Percentiles rank a stretch among this genome's conserved stretches.
These are phyloP conservation scores for Orbilia oligospora DNA, from an alignment of 2,329 filamentous ascomycete genomes.

Conservation along the genomic window DNA sequence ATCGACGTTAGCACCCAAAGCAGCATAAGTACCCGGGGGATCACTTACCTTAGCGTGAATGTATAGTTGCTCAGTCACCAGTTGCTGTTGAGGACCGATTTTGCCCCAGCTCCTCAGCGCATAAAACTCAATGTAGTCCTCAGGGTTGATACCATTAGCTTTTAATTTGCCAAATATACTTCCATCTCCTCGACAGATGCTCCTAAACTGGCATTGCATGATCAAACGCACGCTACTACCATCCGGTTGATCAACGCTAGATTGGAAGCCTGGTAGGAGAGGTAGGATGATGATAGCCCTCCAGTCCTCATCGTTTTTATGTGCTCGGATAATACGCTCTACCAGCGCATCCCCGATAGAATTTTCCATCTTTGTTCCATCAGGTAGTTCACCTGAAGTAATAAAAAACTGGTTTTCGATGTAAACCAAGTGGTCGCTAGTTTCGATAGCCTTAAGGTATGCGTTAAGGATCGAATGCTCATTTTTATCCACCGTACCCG, in stretches of 20 bases:
- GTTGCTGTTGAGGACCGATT: slow-evolving; percentile 83
- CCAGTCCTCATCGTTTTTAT: slow-evolving; percentile 89
- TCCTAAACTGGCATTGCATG: slow-evolving; percentile 96
- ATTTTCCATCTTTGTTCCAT: slow-evolving; percentile 90
- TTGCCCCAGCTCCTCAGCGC: slow-evolving; percentile 92
- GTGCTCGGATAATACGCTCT: slow-evolving; percentile 87
- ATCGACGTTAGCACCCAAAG: background rate
- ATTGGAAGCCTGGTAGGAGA: slow-evolving; percentile 98
- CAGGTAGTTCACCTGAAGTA: slow-evolving; percentile 84
- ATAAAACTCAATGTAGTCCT: slow-evolving; percentile 96
- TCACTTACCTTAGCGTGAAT: slow-evolving; percentile 83
- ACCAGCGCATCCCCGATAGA: slow-evolving; percentile 94
- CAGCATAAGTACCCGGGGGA: background rate
- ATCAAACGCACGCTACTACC: slow-evolving; percentile 95
- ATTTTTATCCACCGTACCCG: slow-evolving; percentile 84
- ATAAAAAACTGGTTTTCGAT: slow-evolving; percentile 99
- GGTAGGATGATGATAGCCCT: slow-evolving; percentile 90
- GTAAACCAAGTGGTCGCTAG: slow-evolving; percentile 97
- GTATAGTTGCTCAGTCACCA: slow-evolving; percentile 96
- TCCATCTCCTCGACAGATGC: slow-evolving; percentile 90
- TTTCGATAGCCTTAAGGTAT: slow-evolving; percentile 93
- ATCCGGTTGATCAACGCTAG: slow-evolving; percentile 92
- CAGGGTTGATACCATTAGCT: slow-evolving; percentile 85
- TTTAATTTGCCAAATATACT: slow-evolving; percentile 92
- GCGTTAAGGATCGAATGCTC: slow-evolving; percentile 97